Evolutionary conservation across 768 basidiomycete species (phyloP), one percentile per base, ranked within the genome.

Genomic region (Boletales sp.): DNA sequence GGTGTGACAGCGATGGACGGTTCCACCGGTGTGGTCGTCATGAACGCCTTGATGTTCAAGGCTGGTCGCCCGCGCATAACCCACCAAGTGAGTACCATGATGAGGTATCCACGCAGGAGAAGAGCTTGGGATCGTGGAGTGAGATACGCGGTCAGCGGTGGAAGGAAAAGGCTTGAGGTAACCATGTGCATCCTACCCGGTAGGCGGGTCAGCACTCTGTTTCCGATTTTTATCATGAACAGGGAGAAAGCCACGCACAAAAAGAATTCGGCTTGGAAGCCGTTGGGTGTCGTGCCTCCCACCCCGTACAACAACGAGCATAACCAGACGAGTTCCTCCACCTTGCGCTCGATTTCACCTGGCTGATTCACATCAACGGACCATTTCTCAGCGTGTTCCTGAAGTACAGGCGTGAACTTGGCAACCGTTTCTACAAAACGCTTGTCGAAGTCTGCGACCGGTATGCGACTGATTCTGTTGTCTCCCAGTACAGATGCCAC

Each of bases 301-400:
- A 81, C 68, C 2, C 74, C 81, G 53, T 82, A 89, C 17, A 83
- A 56, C n/a, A 85, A 49, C 0, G 69, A 68, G 39, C 71, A 74
- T 15, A 76, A 65, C 81, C 84, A 89, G 6, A 70, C 58, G 5
- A 90, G 54, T 57, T 90, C 86, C 55, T 83, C 82, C 21, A 83
- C 71, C 63, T 85, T 87, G 15, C 70, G 63, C 18, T 74, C 71
- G 7, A 82, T 56, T 54, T 74, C 70, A 31, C 67, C 56, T 35
- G 72, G 56, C 46, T 69, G 52, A 35, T 54, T 50, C 34, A 64
- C 48, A 47, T 78, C 66, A 17, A 75, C 41, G 3, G 63, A 71
- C 81, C 81, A 83, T 40, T 71, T 56, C 9, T 63, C 64, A 13
- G 67, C 74, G 41, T 68, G 28, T n/a, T 49, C 51, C 41, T 19